Percentiles rank a stretch among this genome's conserved stretches.
Evolutionary conservation across 2,329 filamentous ascomycete genomes (phyloP).

Genomic region (Bipolaris bicolor): DNA sequence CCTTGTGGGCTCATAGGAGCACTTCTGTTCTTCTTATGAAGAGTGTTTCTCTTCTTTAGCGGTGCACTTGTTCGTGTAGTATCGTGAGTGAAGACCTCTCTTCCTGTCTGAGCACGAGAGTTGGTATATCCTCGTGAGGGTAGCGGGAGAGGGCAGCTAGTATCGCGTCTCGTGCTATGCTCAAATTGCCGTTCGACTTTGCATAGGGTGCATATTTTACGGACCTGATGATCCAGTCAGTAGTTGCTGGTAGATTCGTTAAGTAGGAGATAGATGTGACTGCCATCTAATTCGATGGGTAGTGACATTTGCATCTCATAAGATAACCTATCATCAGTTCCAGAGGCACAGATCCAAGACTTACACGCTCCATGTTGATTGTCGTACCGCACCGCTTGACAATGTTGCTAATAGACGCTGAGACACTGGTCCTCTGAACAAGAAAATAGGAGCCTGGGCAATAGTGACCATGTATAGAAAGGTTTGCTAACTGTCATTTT

Average conservation of each 20-base stretch:
- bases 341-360: background rate
- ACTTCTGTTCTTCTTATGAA: background rate
- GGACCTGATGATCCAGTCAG: background rate
- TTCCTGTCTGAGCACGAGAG: background rate
- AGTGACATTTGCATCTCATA: background rate
- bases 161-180: background rate
- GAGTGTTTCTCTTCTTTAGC: background rate
- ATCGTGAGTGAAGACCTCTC: background rate
- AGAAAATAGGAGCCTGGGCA: background rate
- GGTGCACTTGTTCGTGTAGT: background rate
- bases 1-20: too few species aligned
- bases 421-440: background rate
- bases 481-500: background rate
- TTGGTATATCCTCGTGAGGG: background rate
- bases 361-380: slow-evolving; percentile 1
- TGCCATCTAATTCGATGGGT: too few species aligned
- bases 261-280: background rate
- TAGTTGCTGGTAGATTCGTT: background rate
- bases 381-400: background rate
- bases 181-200: background rate
- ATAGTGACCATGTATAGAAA: background rate
- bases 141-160: too few species aligned
- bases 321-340: background rate
- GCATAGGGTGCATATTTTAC: background rate
- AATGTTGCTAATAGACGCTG: background rate